Base-by-base conservation (phyloP, 129 eudicot species). In the Scalesia atractyloides region DNA sequence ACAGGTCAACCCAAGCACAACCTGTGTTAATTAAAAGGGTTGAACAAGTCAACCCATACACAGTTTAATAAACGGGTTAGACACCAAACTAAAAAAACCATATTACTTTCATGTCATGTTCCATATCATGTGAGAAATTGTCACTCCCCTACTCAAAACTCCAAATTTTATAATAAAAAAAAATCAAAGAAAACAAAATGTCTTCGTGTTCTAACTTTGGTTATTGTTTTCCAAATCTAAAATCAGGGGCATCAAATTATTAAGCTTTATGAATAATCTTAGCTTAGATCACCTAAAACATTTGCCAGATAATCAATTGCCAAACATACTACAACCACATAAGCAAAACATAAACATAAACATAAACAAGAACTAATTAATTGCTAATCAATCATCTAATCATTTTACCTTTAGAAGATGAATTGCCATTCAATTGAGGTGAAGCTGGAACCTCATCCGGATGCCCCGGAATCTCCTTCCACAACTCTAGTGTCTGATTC, bases 401-500 rank as follows among this genome's bases (percentile, higher is more conserved):
- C 17, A 0, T 5, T 20, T 54, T 82, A 92, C 98, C 98, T 85
- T 70, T 80, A 1, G 79, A 67, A 10, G 91, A 65, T 33, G 89
- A 82, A 10, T 72, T 87, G 41, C 18, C 58, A 24, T 63, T 64
- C 53, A 72, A 69, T 58, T 87, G 81, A 68, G 78, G 78, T 60
- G 66, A 70, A 57, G 36, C 80, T 43, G 56, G 66, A 41, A 63
- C 79, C 57, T 82, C 88, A 13, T 87, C 89, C 48, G 3, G 34
- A 30, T 30, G 34, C 5, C 34, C 34, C 34, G 83, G 80, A 64
- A 94, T 71, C 79, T 64, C 83, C 88, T 80, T 94, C 98, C 98
- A 94, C 72, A 77, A 62, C 58, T 84, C 91, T 63, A 88, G 71
- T 15, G 96, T 86, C 61, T 82, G 84, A 65, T 90, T 90, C 96